A percentile compares a stretch with the other conserved stretches of the same genome.
These are phyloP conservation scores for Ichthyophthirius multifiliis DNA, from an alignment of 169 alveolate genomes.

Conservation along the genomic window DNA sequence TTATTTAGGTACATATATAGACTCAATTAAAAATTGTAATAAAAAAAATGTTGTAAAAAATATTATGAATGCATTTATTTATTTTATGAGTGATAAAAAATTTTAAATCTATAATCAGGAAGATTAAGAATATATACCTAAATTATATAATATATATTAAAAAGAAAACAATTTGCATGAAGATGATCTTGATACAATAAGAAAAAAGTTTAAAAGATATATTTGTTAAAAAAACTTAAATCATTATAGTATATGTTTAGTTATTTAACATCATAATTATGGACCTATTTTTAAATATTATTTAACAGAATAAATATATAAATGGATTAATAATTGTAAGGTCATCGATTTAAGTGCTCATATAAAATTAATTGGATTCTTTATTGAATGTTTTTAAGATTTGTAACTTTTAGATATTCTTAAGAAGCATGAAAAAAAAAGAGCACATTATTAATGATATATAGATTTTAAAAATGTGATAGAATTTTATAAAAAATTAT, in stretches of 20 bases:
- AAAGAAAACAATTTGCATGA: not conserved
- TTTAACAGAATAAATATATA: not conserved
- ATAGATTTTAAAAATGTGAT: not conserved
- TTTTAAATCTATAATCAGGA: not conserved
- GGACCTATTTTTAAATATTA: not conserved
- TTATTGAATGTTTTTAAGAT: conserved; percentile 6
- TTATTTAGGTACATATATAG: too few species aligned
- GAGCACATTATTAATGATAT: not conserved
- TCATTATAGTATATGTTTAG: not conserved
- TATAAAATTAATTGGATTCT: conserved; percentile 1
- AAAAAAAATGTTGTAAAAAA: not conserved
- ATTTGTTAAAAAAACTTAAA: not conserved
- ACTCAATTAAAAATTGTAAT: not conserved
- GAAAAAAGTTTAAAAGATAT: not conserved
- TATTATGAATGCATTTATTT: not conserved
- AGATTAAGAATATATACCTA: not conserved
- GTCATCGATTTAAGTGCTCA: conserved; percentile 3
- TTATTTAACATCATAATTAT: not conserved
- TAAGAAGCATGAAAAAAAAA: not conserved
- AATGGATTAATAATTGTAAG: not conserved
- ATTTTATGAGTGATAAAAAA: not conserved
- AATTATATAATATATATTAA: not conserved
- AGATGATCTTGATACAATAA: not conserved
- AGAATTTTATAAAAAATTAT: not conserved
- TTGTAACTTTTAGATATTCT: not conserved